Evolutionary conservation across 331 rosid genomes (phyloP).

Genomic region (Malus hybrid): DNA sequence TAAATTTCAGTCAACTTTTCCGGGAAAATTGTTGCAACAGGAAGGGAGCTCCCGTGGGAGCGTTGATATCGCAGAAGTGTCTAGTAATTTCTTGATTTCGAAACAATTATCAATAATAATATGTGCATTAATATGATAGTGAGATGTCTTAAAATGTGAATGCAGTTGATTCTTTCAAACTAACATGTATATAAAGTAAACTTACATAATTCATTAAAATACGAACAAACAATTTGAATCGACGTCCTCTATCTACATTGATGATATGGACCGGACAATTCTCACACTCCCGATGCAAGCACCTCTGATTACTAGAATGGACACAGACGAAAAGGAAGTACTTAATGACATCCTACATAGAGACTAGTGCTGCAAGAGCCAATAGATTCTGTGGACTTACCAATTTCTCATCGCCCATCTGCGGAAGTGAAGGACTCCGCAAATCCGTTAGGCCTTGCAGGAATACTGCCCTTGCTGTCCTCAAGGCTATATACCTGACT

Average conservation of each 20-base stretch:
- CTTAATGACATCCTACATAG: background rate
- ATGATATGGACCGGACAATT: background rate
- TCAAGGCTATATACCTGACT: constrained; percentile 31
- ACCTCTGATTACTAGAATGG: background rate
- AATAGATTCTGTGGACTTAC: background rate
- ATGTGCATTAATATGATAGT: background rate
- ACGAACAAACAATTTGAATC: constrained; percentile 1
- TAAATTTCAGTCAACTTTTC: background rate
- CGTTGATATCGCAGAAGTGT: background rate
- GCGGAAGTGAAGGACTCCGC: constrained; percentile 63
- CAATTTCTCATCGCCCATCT: constrained; percentile 49
- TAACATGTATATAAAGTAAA: background rate
- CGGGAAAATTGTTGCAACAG: background rate
- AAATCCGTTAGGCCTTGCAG: constrained; percentile 54
- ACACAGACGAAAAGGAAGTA: background rate
- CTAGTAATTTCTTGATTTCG: background rate
- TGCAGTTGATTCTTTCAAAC: background rate
- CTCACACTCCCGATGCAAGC: background rate
- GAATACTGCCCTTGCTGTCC: constrained; percentile 61
- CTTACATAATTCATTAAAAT: background rate
- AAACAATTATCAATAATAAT: background rate
- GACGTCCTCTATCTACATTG: background rate
- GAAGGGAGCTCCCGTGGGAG: background rate
- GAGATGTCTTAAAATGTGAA: background rate
- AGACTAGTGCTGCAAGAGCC: background rate